Conservation (phyloP, 2,329 filamentous ascomycete species). For the Penicillium freii region DNA sequence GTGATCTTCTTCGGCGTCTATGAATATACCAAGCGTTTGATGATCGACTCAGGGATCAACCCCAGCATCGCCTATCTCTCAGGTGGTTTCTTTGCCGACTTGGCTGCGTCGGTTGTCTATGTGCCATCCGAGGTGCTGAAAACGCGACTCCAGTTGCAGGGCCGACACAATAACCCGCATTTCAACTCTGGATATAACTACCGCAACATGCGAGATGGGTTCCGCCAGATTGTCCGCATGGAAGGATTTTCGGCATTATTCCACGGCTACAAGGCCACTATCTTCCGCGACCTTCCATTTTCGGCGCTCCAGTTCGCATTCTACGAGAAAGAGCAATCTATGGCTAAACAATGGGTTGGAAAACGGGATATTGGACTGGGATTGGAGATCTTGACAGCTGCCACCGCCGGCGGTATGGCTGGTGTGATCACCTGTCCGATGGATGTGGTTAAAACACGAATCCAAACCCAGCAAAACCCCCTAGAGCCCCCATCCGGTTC, state of each 20-base stretch:
- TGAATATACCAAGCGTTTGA: constrained; percentile 85
- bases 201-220: constrained; percentile 76
- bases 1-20: constrained; percentile 95
- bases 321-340: constrained; percentile 87
- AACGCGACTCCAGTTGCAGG: constrained; percentile 92
- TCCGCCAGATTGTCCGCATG: constrained; percentile 74
- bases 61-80: constrained; percentile 81
- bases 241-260: constrained; percentile 88
- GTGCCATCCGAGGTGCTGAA: constrained; percentile 97
- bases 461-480: constrained; percentile 82
- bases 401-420: constrained; percentile 84
- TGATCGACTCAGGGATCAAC: constrained; percentile 81
- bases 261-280: constrained; percentile 93
- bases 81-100: constrained; percentile 86
- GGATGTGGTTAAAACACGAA: constrained; percentile 94
- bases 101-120: constrained; percentile 88
- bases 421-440: constrained; percentile 93
- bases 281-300: constrained; percentile 91
- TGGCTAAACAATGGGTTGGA: constrained; percentile 75
- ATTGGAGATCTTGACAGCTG: constrained; percentile 84
- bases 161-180: constrained; percentile 89
- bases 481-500: constrained; percentile 35
- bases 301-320: constrained; percentile 97
- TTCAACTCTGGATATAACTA: constrained; percentile 98
- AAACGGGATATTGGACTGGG: constrained; percentile 80